Conservation (phyloP, 768 basidiomycete species). For the Sistotremastrum niveocremeum region DNA sequence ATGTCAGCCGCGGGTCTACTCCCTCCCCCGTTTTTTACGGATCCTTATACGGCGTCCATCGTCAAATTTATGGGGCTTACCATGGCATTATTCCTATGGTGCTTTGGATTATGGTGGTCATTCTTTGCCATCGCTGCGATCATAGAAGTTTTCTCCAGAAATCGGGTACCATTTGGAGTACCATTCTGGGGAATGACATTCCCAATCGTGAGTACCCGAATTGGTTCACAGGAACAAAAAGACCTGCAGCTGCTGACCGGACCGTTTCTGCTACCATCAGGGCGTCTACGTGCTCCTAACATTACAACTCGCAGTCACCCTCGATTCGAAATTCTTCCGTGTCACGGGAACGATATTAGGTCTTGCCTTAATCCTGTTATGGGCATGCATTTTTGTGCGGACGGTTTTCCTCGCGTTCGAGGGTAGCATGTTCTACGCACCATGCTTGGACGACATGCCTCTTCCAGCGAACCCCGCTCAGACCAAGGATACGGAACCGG, state of each 20-base stretch:
- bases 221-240: not conserved
- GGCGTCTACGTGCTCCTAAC: slow-evolving; percentile 60
- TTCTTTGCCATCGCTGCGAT: slow-evolving; percentile 41
- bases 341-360: slow-evolving; percentile 46
- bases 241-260: not conserved
- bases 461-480: not conserved
- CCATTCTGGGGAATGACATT: slow-evolving; percentile 60
- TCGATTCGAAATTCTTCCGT: slow-evolving; percentile 43
- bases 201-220: slow-evolving; percentile 38
- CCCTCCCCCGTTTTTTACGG: slow-evolving; percentile 18
- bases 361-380: slow-evolving; percentile 34
- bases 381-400: slow-evolving; percentile 32
- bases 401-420: slow-evolving; percentile 24
- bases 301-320: slow-evolving; percentile 31
- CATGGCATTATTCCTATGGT: slow-evolving; percentile 43
- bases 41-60: slow-evolving; percentile 21
- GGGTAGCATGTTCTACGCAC: slow-evolving; percentile 30
- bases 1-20: no score
- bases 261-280: slow-evolving; percentile 12
- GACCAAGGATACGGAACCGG: no score
- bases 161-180: slow-evolving; percentile 36
- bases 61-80: slow-evolving; percentile 35
- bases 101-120: slow-evolving; percentile 50
- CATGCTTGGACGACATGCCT: slow-evolving; percentile 22
- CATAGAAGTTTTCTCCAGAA: slow-evolving; percentile 25